These are phyloP conservation scores for Xylariaceae sp. DNA, from an alignment of 2,329 filamentous ascomycete genomes.

Conservation along the genomic window DNA sequence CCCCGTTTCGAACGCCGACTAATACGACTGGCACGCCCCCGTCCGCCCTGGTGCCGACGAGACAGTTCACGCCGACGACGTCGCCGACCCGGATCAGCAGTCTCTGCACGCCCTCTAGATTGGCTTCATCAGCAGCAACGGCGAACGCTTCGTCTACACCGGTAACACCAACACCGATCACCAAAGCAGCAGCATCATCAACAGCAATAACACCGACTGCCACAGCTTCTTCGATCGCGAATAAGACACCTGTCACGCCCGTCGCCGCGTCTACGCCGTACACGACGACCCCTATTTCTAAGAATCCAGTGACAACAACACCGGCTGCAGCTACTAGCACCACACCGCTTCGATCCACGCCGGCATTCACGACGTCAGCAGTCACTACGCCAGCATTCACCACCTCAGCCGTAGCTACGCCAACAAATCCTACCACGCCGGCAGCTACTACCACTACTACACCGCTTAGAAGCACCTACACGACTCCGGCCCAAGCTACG, in stretches of 20 bases:
- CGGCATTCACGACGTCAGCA: too few species aligned
- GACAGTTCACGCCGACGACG: conserved; percentile 58
- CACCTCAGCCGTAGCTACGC: too few species aligned
- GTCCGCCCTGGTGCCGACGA: conserved; percentile 50
- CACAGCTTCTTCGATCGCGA: too few species aligned
- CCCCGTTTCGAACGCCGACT: conserved; percentile 56
- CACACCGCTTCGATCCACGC: too few species aligned
- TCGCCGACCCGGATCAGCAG: conserved; percentile 51
- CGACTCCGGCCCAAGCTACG: too few species aligned
- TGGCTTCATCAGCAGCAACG: conserved; percentile 17
- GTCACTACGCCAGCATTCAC: too few species aligned
- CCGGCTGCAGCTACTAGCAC: background rate
- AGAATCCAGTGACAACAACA: background rate
- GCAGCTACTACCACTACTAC: conserved; percentile 25
- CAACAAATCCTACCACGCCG: too few species aligned
- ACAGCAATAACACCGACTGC: too few species aligned
- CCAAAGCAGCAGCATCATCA: too few species aligned
- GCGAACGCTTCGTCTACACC: background rate
- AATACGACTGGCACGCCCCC: conserved; percentile 58
- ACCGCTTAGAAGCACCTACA: conserved; percentile 9
- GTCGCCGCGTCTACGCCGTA: too few species aligned
- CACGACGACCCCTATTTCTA: too few species aligned
- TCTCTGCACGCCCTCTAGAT: conserved; percentile 43
- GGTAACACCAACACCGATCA: conserved; percentile 8
- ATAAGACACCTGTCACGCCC: too few species aligned